These are phyloP conservation scores for Tolypocladium endophyticum DNA, from an alignment of 2,329 filamentous ascomycete genomes.

Conservation along the genomic window DNA sequence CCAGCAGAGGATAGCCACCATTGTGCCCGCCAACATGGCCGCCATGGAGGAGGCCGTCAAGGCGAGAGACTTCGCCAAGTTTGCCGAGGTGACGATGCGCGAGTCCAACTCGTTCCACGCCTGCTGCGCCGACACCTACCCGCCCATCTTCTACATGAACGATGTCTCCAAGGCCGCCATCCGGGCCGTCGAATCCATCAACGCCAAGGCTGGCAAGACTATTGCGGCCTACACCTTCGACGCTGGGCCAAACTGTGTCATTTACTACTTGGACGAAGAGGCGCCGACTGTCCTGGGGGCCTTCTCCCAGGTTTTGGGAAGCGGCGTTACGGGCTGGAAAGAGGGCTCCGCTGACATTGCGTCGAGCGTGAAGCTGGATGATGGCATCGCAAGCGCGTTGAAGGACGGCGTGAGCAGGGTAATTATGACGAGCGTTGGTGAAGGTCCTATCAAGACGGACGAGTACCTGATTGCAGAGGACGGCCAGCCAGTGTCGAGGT, in stretches of 20 bases:
- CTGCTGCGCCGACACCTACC: constrained; percentile 86
- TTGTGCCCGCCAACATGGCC: constrained; percentile 76
- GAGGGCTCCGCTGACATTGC: constrained; percentile 42
- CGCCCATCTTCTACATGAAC: constrained; percentile 98
- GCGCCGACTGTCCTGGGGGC: constrained; percentile 62
- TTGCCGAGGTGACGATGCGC: constrained; percentile 87
- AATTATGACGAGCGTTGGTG: constrained; percentile 84
- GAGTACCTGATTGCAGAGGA: constrained; percentile 64
- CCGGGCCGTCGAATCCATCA: constrained; percentile 80
- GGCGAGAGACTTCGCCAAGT: constrained; percentile 70
- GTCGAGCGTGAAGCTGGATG: constrained; percentile 49
- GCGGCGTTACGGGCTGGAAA: constrained; percentile 61
- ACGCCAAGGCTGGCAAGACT: constrained; percentile 63
- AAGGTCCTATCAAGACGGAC: constrained; percentile 73
- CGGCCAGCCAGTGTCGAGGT: constrained; percentile 36
- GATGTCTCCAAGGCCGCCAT: constrained; percentile 84
- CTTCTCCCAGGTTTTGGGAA: constrained; percentile 57
- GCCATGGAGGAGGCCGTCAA: constrained; percentile 76
- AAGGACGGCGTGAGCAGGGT: constrained; percentile 76
- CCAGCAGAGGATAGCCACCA: constrained; percentile 57
- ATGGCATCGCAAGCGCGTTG: constrained; percentile 53
- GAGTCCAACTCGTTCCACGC: constrained; percentile 98
- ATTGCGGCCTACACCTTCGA: constrained; percentile 96
- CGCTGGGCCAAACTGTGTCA: constrained; percentile 89
- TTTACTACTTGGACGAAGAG: constrained; percentile 86